These are phyloP conservation scores for Metarhizium brunneum DNA, from an alignment of 2,329 filamentous ascomycete species.

Conservation along the genomic window DNA sequence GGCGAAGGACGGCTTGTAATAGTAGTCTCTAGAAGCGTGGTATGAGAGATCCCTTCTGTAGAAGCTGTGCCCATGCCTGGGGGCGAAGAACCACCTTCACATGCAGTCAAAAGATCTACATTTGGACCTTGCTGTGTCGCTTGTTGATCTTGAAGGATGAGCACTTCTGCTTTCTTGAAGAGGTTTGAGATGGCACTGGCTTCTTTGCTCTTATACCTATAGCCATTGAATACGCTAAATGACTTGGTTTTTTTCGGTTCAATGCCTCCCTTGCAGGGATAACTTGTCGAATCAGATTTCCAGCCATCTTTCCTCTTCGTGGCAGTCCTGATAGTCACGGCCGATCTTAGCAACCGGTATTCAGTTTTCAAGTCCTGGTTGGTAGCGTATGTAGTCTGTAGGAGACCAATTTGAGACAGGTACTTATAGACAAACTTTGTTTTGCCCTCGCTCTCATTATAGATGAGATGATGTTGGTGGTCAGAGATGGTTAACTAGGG, in stretches of 20 bases:
- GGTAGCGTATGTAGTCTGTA: constrained; percentile 14
- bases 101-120: neutral
- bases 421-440: constrained; percentile 14
- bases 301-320: neutral
- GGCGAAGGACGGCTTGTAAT: constrained; percentile 2
- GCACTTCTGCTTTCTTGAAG: neutral
- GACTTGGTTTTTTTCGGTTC: neutral
- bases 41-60: neutral
- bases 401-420: constrained; percentile 18
- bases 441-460: constrained; percentile 7
- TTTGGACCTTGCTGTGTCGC: neutral
- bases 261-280: neutral
- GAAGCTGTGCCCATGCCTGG: neutral
- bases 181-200: neutral
- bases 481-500: neutral
- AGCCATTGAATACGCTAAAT: neutral
- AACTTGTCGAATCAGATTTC: neutral
- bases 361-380: neutral
- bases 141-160: neutral
- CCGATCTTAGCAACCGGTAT: constrained; percentile 5
- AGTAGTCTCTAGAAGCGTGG: neutral
- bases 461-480: constrained; percentile 14
- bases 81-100: neutral
- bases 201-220: neutral
- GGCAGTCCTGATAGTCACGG: constrained; percentile 6